Evolutionary conservation across 192 early-diverging fungal species (phyloP).

Genomic region (Entomortierella chlamydospora): DNA sequence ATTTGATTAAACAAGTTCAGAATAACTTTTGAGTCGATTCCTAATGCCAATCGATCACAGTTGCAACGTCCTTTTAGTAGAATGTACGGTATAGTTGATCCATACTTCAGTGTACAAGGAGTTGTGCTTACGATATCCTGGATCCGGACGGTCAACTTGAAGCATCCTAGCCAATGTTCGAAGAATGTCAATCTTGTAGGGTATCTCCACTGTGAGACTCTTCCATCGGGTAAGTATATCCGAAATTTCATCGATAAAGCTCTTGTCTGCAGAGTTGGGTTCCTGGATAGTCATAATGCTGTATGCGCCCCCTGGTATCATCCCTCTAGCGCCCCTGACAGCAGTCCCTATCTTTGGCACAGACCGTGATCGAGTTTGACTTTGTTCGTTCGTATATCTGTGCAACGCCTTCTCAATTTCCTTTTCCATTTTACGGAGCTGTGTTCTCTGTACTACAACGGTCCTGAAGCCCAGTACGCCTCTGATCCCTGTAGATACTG

Average conservation of each 20-base stretch:
- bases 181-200: slow-evolving; percentile 32
- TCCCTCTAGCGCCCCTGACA: slow-evolving; percentile 25
- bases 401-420: slow-evolving; percentile 54
- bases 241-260: slow-evolving; percentile 30
- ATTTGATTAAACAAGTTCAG: slow-evolving; percentile 39
- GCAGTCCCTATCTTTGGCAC: slow-evolving; percentile 29
- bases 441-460: slow-evolving; percentile 52
- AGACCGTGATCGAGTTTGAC: slow-evolving; percentile 26
- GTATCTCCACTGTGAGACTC: slow-evolving; percentile 28
- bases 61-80: background rate
- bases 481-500: slow-evolving; percentile 28
- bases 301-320: slow-evolving; percentile 35
- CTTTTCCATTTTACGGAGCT: slow-evolving; percentile 58
- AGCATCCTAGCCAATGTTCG: slow-evolving; percentile 32
- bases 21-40: slow-evolving; percentile 14
- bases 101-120: background rate
- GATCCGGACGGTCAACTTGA: slow-evolving; percentile 10
- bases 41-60: slow-evolving; percentile 1
- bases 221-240: slow-evolving; percentile 30
- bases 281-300: slow-evolving; percentile 28
- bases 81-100: background rate
- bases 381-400: slow-evolving; percentile 14
- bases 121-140: slow-evolving; percentile 22
- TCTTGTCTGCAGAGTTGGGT: slow-evolving; percentile 4
- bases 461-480: slow-evolving; percentile 56